phyloP scores from a whole-genome alignment of 805 yeast genomes.

The Blastobotrys chiropterorum region DNA sequence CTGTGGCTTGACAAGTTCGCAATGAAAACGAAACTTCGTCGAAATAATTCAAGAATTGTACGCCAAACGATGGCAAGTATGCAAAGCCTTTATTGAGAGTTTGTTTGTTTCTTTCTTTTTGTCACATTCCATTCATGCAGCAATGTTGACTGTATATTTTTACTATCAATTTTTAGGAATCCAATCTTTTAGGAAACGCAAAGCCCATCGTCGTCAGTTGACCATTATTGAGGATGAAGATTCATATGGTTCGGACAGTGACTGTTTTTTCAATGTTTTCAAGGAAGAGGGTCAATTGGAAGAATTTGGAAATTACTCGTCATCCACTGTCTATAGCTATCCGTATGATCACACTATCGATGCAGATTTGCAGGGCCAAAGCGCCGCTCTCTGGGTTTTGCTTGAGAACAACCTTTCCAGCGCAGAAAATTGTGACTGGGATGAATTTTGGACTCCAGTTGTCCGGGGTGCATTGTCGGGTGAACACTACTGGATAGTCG shows the following conservation, averaged over 20 bases:
- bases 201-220: neutral
- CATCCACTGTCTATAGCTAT: neutral
- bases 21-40: neutral
- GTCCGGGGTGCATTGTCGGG: neutral
- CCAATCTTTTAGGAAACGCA: neutral
- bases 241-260: neutral
- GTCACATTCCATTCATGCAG: neutral
- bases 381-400: neutral
- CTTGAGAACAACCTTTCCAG: neutral
- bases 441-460: neutral
- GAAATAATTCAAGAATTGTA: neutral
- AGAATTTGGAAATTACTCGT: neutral
- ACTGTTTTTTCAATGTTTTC: neutral
- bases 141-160: neutral
- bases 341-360: neutral
- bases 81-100: neutral
- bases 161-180: neutral
- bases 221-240: neutral
- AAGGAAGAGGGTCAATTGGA: neutral
- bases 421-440: neutral
- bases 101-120: too few relatives aligned
- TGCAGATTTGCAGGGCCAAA: neutral
- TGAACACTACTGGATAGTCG: neutral
- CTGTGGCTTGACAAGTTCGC: neutral
- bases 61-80: neutral